Conservation (phyloP, 495 filamentous ascomycete species). For the Talaromyces ruber region DNA sequence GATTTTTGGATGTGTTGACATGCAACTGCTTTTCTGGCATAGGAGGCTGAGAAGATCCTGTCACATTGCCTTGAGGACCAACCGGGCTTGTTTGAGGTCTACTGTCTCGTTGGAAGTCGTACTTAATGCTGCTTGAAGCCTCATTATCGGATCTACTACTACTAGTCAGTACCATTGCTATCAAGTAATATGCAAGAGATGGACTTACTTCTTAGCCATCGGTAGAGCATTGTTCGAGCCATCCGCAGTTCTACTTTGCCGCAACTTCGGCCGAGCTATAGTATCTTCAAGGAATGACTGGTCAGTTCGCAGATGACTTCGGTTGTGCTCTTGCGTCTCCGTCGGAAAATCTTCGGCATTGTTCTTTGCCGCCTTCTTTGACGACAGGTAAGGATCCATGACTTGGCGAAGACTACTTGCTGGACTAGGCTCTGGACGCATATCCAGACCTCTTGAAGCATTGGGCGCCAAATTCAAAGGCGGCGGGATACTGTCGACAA, state of each 20-base stretch:
- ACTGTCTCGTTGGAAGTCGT: background rate
- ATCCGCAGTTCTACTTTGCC: slow-evolving; percentile 1
- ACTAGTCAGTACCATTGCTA: slow-evolving; percentile 27
- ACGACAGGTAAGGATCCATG: slow-evolving; percentile 76
- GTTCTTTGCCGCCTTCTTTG: slow-evolving; percentile 15
- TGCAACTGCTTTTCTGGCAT: background rate
- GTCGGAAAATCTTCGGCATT: slow-evolving; percentile 16
- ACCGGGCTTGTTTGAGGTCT: slow-evolving; percentile 5
- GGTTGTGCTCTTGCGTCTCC: background rate
- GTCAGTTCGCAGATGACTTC: background rate
- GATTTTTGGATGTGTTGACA: background rate
- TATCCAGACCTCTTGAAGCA: slow-evolving; percentile 17
- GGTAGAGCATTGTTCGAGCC: background rate
- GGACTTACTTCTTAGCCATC: background rate
- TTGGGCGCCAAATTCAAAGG: slow-evolving; percentile 24
- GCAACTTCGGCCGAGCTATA: slow-evolving; percentile 7
- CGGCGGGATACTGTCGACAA: slow-evolving; percentile 45
- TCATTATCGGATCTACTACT: slow-evolving; percentile 47
- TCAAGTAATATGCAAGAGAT: background rate
- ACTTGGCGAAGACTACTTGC: slow-evolving; percentile 78
- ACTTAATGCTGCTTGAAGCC: slow-evolving; percentile 13
- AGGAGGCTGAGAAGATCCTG: background rate
- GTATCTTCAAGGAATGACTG: slow-evolving; percentile 8
- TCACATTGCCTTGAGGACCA: background rate
- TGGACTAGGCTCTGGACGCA: slow-evolving; percentile 54